phyloP scores from a whole-genome alignment of 2,329 filamentous ascomycete species.

The Fusarium tricinctum region DNA sequence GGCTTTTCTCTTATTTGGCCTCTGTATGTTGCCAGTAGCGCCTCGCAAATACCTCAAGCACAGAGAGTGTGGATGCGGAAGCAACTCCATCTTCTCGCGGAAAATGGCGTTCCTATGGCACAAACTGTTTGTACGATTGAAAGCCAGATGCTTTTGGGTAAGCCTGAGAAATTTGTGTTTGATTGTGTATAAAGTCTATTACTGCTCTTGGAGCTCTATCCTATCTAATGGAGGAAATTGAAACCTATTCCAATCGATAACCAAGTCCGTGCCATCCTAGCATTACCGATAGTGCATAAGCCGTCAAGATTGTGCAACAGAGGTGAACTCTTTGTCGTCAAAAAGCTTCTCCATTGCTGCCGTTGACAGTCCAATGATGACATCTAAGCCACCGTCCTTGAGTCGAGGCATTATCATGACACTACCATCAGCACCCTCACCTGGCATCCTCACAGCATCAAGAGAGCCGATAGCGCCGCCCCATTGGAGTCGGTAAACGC shows the following conservation, averaged over 20 bases:
- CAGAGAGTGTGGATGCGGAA: constrained; percentile 1
- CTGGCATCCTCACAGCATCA: background rate
- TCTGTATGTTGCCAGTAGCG: background rate
- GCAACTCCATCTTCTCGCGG: background rate
- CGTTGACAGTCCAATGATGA: background rate
- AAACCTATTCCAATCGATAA: too few species aligned
- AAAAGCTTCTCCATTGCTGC: background rate
- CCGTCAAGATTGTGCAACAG: too few species aligned
- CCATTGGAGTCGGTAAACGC: background rate
- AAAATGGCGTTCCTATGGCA: background rate
- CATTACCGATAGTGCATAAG: too few species aligned
- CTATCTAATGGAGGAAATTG: too few species aligned
- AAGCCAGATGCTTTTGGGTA: background rate
- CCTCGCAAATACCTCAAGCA: background rate
- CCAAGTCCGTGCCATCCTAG: too few species aligned
- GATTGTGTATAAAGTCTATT: background rate
- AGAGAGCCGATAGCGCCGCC: background rate
- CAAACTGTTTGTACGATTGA: too few species aligned
- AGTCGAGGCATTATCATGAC: background rate
- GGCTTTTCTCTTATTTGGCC: constrained; percentile 2
- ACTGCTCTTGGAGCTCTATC: too few species aligned
- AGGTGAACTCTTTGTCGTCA: background rate
- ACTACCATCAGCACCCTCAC: background rate
- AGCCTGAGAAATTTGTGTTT: background rate
- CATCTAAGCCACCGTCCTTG: background rate